These are phyloP conservation scores for Davidsoniella neocaledoniae DNA, from an alignment of 2,329 filamentous ascomycete species.

Conservation along the genomic window DNA sequence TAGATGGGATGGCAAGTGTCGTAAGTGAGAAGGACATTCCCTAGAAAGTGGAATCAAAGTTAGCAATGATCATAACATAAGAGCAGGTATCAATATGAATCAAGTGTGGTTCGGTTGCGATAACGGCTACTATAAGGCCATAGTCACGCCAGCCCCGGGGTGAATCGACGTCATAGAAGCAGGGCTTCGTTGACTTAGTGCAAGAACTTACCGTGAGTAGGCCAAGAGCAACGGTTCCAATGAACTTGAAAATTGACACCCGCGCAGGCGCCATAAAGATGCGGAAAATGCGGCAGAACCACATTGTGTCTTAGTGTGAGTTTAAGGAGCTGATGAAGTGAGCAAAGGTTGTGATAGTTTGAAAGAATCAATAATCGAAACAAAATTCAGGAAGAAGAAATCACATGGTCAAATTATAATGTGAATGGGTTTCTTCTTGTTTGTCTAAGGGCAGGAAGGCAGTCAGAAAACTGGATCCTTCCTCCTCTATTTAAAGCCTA, in stretches of 20 bases:
- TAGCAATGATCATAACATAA: neutral
- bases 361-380: neutral
- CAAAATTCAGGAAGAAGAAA: neutral
- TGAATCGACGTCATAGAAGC: neutral
- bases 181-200: neutral
- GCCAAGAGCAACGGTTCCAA: constrained; percentile 78
- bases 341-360: neutral
- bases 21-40: constrained; percentile 78
- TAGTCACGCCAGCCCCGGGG: neutral
- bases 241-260: constrained; percentile 73
- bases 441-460: too few relatives aligned
- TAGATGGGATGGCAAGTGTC: constrained; percentile 58
- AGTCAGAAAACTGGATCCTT: too few relatives aligned
- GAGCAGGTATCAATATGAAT: neutral
- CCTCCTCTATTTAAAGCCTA: too few relatives aligned
- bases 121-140: neutral
- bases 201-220: constrained; percentile 58
- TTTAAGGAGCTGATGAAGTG: neutral
- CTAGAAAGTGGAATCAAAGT: constrained; percentile 27
- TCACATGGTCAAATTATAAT: neutral
- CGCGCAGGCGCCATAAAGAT: constrained; percentile 46
- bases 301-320: constrained; percentile 3
- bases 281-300: constrained; percentile 12
- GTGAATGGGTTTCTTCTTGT: too few relatives aligned
- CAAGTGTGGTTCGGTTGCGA: neutral